Conservation (phyloP, 2,329 filamentous ascomycete species). For the Microsporum ferrugineum region DNA sequence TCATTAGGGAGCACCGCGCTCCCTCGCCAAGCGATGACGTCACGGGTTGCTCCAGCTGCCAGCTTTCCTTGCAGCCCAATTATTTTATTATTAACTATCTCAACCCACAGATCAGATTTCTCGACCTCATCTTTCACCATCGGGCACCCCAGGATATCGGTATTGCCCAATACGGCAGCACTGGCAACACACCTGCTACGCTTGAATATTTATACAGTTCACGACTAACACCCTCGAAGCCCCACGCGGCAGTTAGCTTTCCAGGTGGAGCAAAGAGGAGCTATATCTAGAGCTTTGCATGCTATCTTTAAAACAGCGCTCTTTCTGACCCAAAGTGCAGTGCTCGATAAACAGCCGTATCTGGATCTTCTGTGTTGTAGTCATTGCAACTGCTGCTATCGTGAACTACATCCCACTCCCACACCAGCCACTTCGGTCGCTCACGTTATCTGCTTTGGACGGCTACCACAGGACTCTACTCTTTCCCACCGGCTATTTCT, state of each 20-base stretch:
- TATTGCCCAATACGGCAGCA: not conserved
- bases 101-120: no score
- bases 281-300: not conserved
- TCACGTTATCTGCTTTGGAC: not conserved
- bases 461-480: not conserved
- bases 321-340: not conserved
- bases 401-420: not conserved
- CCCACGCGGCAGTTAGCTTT: not conserved
- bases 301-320: not conserved
- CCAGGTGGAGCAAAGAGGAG: not conserved
- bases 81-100: no score
- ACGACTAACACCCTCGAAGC: not conserved
- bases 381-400: not conserved
- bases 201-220: not conserved
- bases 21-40: not conserved
- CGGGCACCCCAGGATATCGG: no score
- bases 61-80: no score
- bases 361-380: not conserved
- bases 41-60: not conserved
- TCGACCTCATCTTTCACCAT: no score
- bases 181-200: not conserved
- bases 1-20: not conserved
- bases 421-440: not conserved
- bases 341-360: not conserved
- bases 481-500: conserved; percentile 10